Evolutionary conservation across 768 basidiomycete species (phyloP), one percentile per base, ranked within the genome.

Genomic region (Asterophora parasitica): DNA sequence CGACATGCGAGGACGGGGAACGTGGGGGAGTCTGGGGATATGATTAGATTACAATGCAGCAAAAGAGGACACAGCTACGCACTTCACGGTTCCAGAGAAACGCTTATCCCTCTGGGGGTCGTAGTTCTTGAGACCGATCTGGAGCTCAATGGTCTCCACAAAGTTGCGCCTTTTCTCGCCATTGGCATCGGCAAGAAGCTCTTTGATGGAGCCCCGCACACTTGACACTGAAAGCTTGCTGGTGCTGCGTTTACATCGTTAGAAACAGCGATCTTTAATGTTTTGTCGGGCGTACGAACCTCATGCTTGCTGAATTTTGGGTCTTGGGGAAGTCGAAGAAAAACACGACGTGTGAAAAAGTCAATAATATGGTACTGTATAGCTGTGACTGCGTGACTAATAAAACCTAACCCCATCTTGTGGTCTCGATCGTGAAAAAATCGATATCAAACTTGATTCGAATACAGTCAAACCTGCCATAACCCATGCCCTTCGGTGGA

Each of bases 41-140:
- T 50, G 33, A 23, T 26, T 27, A 40, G 42, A 26, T 20, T 35
- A 13, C 23, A 44, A 6, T 37, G 7, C 10, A 27, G 7, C 4
- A n/a, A 39, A 19, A 43, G 42, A 30, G 36, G 16, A 4, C 17
- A 1, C 1, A 39, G 1, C 10, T 26, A 45, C 79, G 51, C 56
- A 93, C 93, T 94, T 95, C 74, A 95, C 92, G 42, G 92, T 96
- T 63, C 92, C 92, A 56, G 92, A 94, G 89, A 99, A 98, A 92
- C 96, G 96, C 79, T 98, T 99, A 74, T 99, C 96, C 56, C 96
- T 79, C 83, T 98, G 96, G 60, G 96, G 95, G 71, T 99, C 93
- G 76, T 96, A 96, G 82, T 96, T 96, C 79, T 95, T 96, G 64
- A 96, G 81, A 58, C 93, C 93, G 60, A 96, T 90, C 70, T 95